These are phyloP conservation scores for Populus euphratica DNA, from an alignment of 345 rosid genomes.

Conservation along the genomic window DNA sequence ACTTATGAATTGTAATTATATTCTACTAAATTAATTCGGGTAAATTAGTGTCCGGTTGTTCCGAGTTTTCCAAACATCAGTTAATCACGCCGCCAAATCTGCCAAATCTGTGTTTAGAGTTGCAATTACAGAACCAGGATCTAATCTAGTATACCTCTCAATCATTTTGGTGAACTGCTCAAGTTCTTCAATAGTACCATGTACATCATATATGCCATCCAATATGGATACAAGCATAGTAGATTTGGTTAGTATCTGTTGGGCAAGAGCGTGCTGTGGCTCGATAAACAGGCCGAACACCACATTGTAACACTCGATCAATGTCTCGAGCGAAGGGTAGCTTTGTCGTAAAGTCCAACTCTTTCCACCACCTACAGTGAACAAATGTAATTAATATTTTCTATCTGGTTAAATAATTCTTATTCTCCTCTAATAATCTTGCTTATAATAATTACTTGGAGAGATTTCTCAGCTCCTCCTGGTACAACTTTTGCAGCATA, in stretches of 20 bases:
- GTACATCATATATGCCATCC: conserved; percentile 43
- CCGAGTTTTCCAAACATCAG: too few relatives aligned
- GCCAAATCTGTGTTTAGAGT: background rate
- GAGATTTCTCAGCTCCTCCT: conserved; percentile 21
- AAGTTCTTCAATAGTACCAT: conserved; percentile 47
- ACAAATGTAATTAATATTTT: background rate
- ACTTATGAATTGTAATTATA: too few relatives aligned
- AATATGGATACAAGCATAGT: conserved; percentile 17
- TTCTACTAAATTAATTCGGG: too few relatives aligned
- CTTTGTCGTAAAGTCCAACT: conserved; percentile 21
- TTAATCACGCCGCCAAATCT: background rate
- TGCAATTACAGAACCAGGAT: background rate
- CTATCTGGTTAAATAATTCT: background rate
- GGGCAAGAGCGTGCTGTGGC: conserved; percentile 24
- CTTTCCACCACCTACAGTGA: conserved; percentile 41
- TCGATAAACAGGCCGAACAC: conserved; percentile 22
- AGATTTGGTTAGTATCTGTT: conserved; percentile 27
- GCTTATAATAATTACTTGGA: conserved; percentile 1
- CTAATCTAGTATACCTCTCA: conserved; percentile 19
- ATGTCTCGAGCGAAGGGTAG: conserved; percentile 35
- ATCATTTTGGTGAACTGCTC: conserved; percentile 28
- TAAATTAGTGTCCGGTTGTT: too few relatives aligned
- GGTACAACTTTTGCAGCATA: conserved; percentile 27
- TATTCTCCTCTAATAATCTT: background rate
- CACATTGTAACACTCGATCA: conserved; percentile 43